phyloP scores from a whole-genome alignment of 768 basidiomycete genomes.

The Roridomyces roridus region DNA sequence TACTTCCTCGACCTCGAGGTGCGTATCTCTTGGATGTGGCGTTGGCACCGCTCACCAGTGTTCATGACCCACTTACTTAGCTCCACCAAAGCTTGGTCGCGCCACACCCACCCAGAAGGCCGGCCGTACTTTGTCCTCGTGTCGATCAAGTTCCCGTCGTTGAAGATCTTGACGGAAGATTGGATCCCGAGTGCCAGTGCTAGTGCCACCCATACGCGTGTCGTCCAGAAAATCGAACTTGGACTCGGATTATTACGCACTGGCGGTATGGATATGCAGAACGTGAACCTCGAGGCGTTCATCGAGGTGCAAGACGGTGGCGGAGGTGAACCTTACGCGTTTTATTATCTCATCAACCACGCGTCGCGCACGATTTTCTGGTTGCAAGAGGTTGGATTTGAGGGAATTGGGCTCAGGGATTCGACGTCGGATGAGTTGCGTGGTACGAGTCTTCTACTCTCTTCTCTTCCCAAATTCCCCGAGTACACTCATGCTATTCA shows the following conservation, averaged over 20 bases:
- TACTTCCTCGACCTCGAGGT: background rate
- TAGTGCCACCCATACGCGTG: no score
- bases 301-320: slow-evolving; percentile 45
- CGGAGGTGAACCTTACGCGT: slow-evolving; percentile 37
- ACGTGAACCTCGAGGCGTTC: slow-evolving; percentile 54
- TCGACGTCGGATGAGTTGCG: slow-evolving; percentile 51
- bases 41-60: background rate
- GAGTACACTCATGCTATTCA: background rate
- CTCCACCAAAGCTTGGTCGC: slow-evolving; percentile 48
- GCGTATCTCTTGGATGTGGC: background rate
- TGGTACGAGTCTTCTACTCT: slow-evolving; percentile 39
- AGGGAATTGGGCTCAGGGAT: slow-evolving; percentile 47
- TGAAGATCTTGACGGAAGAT: slow-evolving; percentile 59
- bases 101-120: slow-evolving; percentile 63
- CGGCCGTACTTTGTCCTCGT: slow-evolving; percentile 54
- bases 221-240: no score
- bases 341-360: slow-evolving; percentile 67
- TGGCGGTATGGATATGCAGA: slow-evolving; percentile 34
- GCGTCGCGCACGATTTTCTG: slow-evolving; percentile 53
- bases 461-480: background rate
- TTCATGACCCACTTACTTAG: background rate
- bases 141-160: background rate
- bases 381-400: slow-evolving; percentile 50
- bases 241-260: no score
- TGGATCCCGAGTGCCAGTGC: no score